Base-by-base conservation (phyloP, 2,329 filamentous ascomycete genomes). In the Calonectria pteridis region DNA sequence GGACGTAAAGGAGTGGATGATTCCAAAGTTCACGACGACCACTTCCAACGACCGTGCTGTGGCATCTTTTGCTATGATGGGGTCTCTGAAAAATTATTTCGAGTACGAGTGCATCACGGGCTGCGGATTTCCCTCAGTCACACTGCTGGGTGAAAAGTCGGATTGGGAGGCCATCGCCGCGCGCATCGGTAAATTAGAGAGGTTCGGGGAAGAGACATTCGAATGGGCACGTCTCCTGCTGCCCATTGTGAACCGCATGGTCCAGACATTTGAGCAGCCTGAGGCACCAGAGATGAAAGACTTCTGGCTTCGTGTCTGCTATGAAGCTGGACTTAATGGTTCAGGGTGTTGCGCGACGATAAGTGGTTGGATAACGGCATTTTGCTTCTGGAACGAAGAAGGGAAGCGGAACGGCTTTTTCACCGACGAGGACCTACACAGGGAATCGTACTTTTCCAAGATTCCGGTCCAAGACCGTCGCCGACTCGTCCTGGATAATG, bases 301-400 rank as follows among this genome's bases (percentile, higher is more conserved):
- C 46, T 66, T 66, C n/a, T 66, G 63, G 63, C 43, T 66, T 3
- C 63, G 63, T 6, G 63, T 51, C n/a, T 50, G 20, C n/a, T 28
- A 66, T 28, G 31, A 50, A 50, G 63, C 43, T 28, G 63, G 46
- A 11, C 9, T 6, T 7, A 16, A 50, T 20, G 63, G 63, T 2
- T 66, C 43, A 14, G 63, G 63, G 40, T 49, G 14, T 50, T 35
- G n/a, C 16, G 43, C 31, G 2, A 66, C 63, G 13, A 16, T 66
- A n/a, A 51, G 43, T 26, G 63, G 63, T 6, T 66, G 63, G 63
- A 50, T 66, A 49, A 66, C 63, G 11, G 31, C 63, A 3, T 66
- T 66, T 40, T 66, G 46, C 46, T 66, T 66, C 63, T 66, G 63
- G 63, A 28, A 37, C 4, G 43, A 50, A 4, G n/a, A 50, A 3